A percentile compares a stretch with the other conserved stretches of the same genome.
These are phyloP conservation scores for Eutrema salsugineum DNA, from an alignment of 441 rosid genomes.

Conservation along the genomic window DNA sequence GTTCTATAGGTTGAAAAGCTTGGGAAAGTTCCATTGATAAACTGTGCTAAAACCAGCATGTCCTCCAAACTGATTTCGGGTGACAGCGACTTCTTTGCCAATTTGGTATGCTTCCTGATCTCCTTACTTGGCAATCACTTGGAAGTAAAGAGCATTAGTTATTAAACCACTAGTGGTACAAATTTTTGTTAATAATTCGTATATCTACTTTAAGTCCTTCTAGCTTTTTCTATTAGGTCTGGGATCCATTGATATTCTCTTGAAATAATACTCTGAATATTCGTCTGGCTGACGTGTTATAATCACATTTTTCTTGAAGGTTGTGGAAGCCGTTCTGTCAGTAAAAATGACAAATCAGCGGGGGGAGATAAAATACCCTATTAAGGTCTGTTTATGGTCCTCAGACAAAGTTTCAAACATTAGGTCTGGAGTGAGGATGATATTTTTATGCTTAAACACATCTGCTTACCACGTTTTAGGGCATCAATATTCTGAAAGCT, in stretches of 20 bases:
- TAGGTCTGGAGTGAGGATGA: neutral
- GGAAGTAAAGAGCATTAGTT: neutral
- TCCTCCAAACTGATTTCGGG: conserved; percentile 92
- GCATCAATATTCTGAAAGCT: conserved; percentile 90
- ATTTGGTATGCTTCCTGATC: conserved; percentile 54
- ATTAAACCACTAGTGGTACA: neutral
- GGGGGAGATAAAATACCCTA: conserved; percentile 93
- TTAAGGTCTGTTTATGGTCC: conserved; percentile 60
- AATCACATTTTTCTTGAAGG: conserved; percentile 39
- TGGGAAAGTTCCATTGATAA: conserved; percentile 82
- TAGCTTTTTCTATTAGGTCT: neutral
- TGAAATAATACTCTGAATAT: neutral
- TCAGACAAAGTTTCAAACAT: neutral
- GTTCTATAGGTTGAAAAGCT: conserved; percentile 83
- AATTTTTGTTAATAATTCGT: neutral
- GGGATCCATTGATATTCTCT: neutral
- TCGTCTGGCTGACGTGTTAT: conserved; percentile 13
- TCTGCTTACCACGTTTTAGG: conserved; percentile 43
- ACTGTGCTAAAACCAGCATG: conserved; percentile 99
- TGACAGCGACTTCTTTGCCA: conserved; percentile 94
- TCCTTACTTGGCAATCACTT: neutral
- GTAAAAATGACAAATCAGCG: conserved; percentile 89
- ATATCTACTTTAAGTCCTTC: neutral
- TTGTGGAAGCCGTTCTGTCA: conserved; percentile 82
- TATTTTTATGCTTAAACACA: neutral